These are phyloP conservation scores for Aureobasidium sp. DNA, from an alignment of 2,329 filamentous ascomycete species.

Conservation along the genomic window DNA sequence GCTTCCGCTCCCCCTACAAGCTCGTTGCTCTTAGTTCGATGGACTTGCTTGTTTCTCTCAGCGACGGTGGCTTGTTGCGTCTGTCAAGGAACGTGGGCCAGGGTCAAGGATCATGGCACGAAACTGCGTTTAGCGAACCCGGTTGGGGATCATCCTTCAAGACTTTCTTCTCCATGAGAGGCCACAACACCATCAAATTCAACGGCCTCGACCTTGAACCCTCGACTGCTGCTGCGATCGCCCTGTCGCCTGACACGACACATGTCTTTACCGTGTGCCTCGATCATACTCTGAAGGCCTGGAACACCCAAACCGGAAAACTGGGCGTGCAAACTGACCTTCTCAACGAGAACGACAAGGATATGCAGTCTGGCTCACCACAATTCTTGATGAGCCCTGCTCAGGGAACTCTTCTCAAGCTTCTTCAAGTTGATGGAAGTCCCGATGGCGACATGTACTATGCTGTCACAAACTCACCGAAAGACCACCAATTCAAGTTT, in stretches of 20 bases:
- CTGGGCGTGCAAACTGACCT: slow-evolving; percentile 72
- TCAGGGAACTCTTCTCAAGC: slow-evolving; percentile 66
- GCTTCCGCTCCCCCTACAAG: slow-evolving; percentile 71
- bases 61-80: slow-evolving; percentile 67
- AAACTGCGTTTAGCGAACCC: slow-evolving; percentile 62
- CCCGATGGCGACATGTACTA: slow-evolving; percentile 46
- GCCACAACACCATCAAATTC: slow-evolving; percentile 55
- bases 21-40: slow-evolving; percentile 65
- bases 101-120: slow-evolving; percentile 49
- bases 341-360: slow-evolving; percentile 46
- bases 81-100: slow-evolving; percentile 54
- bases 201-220: slow-evolving; percentile 58
- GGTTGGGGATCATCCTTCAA: slow-evolving; percentile 60
- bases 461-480: slow-evolving; percentile 78
- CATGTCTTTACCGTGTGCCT: slow-evolving; percentile 73
- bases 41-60: slow-evolving; percentile 70
- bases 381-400: slow-evolving; percentile 72
- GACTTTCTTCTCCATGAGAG: slow-evolving; percentile 58
- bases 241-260: slow-evolving; percentile 39
- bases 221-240: slow-evolving; percentile 56
- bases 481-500: slow-evolving; percentile 89
- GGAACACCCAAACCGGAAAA: slow-evolving; percentile 77
- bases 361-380: slow-evolving; percentile 54
- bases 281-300: slow-evolving; percentile 81
- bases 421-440: slow-evolving; percentile 57